These are phyloP conservation scores for Acanthamoeba royreba DNA, from an alignment of 208 protist genomes.

Conservation along the genomic window DNA sequence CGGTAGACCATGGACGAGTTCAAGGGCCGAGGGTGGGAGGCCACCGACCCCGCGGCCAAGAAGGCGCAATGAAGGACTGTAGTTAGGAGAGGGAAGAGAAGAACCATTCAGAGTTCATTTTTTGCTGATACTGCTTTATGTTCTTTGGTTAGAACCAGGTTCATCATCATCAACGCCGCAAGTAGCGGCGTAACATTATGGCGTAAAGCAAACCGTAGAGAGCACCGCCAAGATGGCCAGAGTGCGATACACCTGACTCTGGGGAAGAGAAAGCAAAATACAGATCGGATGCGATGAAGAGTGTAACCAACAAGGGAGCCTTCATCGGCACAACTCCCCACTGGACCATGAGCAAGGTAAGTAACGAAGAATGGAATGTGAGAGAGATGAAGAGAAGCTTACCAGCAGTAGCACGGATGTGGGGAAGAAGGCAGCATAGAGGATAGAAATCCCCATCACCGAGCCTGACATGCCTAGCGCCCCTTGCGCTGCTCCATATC, in stretches of 20 bases:
- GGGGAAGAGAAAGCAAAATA: background rate
- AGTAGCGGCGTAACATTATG: background rate
- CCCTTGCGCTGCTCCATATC: background rate
- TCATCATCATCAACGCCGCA: background rate
- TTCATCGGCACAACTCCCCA: background rate
- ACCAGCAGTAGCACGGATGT: background rate
- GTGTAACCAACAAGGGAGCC: background rate
- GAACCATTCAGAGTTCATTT: too few relatives aligned
- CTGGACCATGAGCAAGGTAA: too few relatives aligned
- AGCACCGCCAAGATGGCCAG: background rate
- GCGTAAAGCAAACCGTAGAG: background rate
- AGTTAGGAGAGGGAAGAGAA: too few relatives aligned
- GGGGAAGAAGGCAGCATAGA: background rate
- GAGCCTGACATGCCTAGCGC: background rate
- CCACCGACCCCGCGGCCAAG: slow-evolving; percentile 11
- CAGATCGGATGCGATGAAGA: background rate
- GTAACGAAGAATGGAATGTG: too few relatives aligned
- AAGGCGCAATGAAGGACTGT: too few relatives aligned
- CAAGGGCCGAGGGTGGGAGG: background rate
- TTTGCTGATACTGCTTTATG: too few relatives aligned
- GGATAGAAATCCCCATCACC: background rate
- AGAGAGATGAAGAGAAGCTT: background rate
- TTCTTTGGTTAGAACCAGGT: too few relatives aligned
- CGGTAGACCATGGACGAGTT: background rate
- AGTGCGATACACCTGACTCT: background rate